These are phyloP conservation scores for Mitragyna speciosa DNA, from an alignment of 257 asterid genomes.

Conservation along the genomic window DNA sequence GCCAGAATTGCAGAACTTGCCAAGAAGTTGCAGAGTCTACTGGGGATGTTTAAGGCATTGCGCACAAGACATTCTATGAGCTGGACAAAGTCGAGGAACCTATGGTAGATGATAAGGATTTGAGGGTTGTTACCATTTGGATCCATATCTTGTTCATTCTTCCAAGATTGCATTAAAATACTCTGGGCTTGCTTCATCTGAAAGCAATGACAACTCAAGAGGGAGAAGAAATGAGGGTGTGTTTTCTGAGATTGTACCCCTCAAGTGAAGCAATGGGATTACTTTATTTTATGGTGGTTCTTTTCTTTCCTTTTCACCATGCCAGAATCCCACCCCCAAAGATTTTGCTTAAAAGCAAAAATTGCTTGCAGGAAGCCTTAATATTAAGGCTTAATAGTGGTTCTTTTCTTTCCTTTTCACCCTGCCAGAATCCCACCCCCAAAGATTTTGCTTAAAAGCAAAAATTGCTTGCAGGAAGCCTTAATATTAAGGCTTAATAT, in stretches of 20 bases:
- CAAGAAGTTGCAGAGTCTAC: not conserved
- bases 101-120: conserved; percentile 3
- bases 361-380: not conserved
- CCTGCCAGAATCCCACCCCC: not conserved
- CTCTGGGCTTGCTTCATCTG: not conserved
- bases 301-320: not conserved
- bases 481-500: too few species aligned
- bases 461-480: not conserved
- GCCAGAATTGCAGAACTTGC: conserved; percentile 8
- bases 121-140: conserved; percentile 5
- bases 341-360: not conserved
- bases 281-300: not conserved
- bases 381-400: too few species aligned
- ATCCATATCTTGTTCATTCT: conserved; percentile 11
- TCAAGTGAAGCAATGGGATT: conserved; percentile 7
- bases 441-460: not conserved
- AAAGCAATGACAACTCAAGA: conserved; percentile 1
- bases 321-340: not conserved
- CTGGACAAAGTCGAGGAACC: not conserved
- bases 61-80: conserved; percentile 12
- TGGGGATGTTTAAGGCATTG: conserved; percentile 5
- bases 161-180: not conserved
- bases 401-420: not conserved
- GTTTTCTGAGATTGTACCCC: not conserved
- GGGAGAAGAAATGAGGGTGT: not conserved